A percentile compares a stretch with the other conserved stretches of the same genome.
These are phyloP conservation scores for Wickerhamomyces alni DNA, from an alignment of 805 yeast genomes.

Conservation along the genomic window DNA sequence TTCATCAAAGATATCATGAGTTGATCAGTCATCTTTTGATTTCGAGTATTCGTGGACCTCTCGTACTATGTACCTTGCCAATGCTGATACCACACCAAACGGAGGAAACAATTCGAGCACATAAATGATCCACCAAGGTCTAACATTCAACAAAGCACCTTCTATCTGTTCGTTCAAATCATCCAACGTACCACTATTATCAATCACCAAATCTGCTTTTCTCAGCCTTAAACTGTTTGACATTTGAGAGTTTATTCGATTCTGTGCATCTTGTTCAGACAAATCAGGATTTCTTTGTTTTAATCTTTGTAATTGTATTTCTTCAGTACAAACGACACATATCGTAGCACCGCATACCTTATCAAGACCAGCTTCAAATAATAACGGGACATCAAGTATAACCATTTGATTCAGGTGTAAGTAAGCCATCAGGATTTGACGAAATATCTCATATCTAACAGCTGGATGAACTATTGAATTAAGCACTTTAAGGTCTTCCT, in stretches of 20 bases:
- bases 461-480: slow-evolving; percentile 87
- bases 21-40: background rate
- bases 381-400: slow-evolving; percentile 81
- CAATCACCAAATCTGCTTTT: slow-evolving; percentile 61
- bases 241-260: slow-evolving; percentile 77
- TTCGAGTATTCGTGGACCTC: slow-evolving; percentile 1
- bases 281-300: slow-evolving; percentile 62
- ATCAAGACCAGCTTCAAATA: slow-evolving; percentile 77
- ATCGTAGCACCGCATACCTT: slow-evolving; percentile 63
- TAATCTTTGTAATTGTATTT: slow-evolving; percentile 59
- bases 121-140: slow-evolving; percentile 30
- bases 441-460: slow-evolving; percentile 55
- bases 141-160: slow-evolving; percentile 27
- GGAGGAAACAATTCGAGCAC: slow-evolving; percentile 36
- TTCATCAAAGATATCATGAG: no score
- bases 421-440: slow-evolving; percentile 53
- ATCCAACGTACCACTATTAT: slow-evolving; percentile 47
- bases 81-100: slow-evolving; percentile 24
- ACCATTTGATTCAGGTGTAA: slow-evolving; percentile 52
- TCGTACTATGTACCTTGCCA: slow-evolving; percentile 6
- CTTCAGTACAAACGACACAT: slow-evolving; percentile 57
- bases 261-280: slow-evolving; percentile 55
- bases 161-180: slow-evolving; percentile 40
- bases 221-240: slow-evolving; percentile 47
- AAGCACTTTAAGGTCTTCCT: slow-evolving; percentile 47